These are phyloP conservation scores for Backusella sp. DNA, from an alignment of 192 early-diverging fungal species.

Conservation along the genomic window DNA sequence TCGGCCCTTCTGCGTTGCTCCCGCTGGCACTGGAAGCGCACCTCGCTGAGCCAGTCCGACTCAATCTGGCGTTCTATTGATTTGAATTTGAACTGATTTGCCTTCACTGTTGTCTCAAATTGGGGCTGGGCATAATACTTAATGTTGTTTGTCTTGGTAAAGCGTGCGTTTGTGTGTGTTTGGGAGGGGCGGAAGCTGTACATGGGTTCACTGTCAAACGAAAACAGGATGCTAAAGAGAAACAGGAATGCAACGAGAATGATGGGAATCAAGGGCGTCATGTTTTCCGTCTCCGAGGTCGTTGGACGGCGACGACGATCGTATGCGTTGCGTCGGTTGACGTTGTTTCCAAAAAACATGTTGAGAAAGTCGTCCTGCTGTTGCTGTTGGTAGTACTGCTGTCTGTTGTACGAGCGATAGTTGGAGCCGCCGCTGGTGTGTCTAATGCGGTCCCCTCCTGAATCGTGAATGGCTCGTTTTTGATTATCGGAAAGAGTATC, in stretches of 20 bases:
- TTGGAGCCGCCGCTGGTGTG: conserved; percentile 20
- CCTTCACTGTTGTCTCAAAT: conserved; percentile 36
- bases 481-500: conserved; percentile 85
- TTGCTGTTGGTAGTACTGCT: conserved; percentile 17
- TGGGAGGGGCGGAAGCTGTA: conserved; percentile 61
- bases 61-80: conserved; percentile 79
- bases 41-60: conserved; percentile 56
- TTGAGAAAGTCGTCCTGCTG: conserved; percentile 88
- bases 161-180: conserved; percentile 46
- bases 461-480: conserved; percentile 85
- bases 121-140: conserved; percentile 76
- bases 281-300: neutral
- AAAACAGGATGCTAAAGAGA: conserved; percentile 62
- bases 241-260: conserved; percentile 75
- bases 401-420: conserved; percentile 25
- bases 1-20: conserved; percentile 63
- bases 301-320: neutral
- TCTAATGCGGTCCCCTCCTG: conserved; percentile 59
- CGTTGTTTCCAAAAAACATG: conserved; percentile 86
- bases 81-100: conserved; percentile 46
- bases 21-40: conserved; percentile 63
- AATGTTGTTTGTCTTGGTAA: conserved; percentile 59
- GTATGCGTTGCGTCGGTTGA: conserved; percentile 16
- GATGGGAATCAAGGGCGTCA: conserved; percentile 65
- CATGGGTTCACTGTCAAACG: conserved; percentile 39